phyloP scores from a whole-genome alignment of 768 basidiomycete species.

The Tricholoma hemisulphureum region DNA sequence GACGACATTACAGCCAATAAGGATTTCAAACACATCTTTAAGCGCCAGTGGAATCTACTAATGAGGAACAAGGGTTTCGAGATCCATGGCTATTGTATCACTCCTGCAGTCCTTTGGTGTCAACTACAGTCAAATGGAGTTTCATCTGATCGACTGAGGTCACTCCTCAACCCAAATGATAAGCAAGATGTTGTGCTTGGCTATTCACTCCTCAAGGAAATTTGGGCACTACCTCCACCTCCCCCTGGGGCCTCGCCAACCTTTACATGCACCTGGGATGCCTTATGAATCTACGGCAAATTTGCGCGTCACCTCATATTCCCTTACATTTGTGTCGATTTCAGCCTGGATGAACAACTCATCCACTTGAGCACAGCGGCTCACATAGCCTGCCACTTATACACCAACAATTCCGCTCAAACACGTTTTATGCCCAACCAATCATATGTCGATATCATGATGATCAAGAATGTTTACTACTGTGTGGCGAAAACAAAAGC shows the following conservation, averaged over 20 bases:
- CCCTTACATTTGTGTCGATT: too few relatives aligned
- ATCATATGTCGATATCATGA: not conserved
- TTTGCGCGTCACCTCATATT: too few relatives aligned
- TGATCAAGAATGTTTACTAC: too few relatives aligned
- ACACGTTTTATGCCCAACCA: not conserved
- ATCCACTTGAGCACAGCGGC: too few relatives aligned
- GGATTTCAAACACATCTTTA: constrained; percentile 29
- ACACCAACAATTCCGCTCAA: not conserved
- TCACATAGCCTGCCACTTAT: constrained; percentile 20
- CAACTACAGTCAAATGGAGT: constrained; percentile 17
- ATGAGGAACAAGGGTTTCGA: constrained; percentile 21
- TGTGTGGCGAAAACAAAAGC: not conserved
- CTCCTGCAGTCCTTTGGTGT: not conserved
- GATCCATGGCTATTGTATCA: not conserved
- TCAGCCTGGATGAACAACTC: too few relatives aligned
- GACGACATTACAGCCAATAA: constrained; percentile 32
- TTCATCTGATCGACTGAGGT: constrained; percentile 16
- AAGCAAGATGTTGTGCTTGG: constrained; percentile 32
- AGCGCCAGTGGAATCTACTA: constrained; percentile 23
- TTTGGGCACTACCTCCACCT: constrained; percentile 28
- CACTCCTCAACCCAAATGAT: constrained; percentile 27
- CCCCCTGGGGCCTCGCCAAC: too few relatives aligned
- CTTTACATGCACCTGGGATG: too few relatives aligned
- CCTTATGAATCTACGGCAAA: too few relatives aligned
- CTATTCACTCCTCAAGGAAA: too few relatives aligned